A percentile compares a stretch with the other conserved stretches of the same genome.
Conservation (phyloP, 345 rosid genomes). For the Eucalyptus erythrocorys region DNA sequence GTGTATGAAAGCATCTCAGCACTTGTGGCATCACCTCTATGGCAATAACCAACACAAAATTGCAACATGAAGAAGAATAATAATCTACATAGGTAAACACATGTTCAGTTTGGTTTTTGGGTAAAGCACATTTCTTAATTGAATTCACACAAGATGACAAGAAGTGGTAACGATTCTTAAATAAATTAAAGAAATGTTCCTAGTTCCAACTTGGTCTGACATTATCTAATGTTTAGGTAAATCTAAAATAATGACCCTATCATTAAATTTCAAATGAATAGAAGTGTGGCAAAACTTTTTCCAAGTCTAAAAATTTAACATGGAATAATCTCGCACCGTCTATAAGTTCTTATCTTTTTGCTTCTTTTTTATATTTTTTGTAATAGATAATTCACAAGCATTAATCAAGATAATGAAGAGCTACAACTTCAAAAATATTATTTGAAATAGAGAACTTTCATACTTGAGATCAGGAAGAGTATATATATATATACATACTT, state of each 20-base stretch:
- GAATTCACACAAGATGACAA: too few species aligned
- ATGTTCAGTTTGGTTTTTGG: too few species aligned
- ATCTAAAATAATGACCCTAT: not conserved
- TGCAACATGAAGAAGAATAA: too few species aligned
- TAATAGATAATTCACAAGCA: too few species aligned
- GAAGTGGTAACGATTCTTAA: not conserved
- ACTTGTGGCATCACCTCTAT: not conserved
- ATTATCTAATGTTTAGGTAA: too few species aligned
- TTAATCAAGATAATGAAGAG: fast-evolving
- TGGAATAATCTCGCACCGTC: fast-evolving
- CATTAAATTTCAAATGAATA: not conserved
- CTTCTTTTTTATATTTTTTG: too few species aligned
- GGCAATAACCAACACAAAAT: not conserved
- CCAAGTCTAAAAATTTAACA: too few species aligned
- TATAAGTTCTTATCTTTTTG: fast-evolving
- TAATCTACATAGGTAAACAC: too few species aligned
- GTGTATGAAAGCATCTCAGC: not conserved
- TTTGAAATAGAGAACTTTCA: too few species aligned
- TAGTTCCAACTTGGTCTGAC: fast-evolving
- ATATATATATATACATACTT: fast-evolving
- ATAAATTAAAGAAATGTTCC: not conserved
- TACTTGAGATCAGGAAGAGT: too few species aligned
- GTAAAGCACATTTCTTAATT: too few species aligned
- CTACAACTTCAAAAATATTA: fast-evolving
- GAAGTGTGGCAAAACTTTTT: too few species aligned